Conservation (phyloP, 495 filamentous ascomycete species). For the Aspergillus bridgeri region DNA sequence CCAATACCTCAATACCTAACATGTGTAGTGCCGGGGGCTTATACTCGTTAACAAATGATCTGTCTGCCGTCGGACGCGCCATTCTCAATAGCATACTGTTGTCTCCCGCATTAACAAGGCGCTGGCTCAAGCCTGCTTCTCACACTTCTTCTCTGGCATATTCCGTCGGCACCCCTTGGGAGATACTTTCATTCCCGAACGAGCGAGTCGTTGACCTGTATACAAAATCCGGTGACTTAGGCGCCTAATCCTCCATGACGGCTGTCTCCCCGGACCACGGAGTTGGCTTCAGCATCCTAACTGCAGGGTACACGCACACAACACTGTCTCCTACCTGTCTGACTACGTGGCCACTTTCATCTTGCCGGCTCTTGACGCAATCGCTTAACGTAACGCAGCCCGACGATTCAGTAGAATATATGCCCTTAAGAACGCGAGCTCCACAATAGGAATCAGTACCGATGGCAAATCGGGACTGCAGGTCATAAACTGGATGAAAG, state of each 20-base stretch:
- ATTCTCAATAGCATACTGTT: conserved; percentile 49
- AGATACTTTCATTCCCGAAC: conserved; percentile 37
- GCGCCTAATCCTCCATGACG: conserved; percentile 28
- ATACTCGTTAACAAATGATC: conserved; percentile 29
- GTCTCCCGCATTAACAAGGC: conserved; percentile 32
- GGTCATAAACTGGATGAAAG: neutral
- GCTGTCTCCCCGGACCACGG: conserved; percentile 41
- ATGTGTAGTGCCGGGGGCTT: conserved; percentile 31
- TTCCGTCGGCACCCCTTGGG: conserved; percentile 45
- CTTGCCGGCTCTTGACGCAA: conserved; percentile 30
- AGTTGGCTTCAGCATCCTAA: conserved; percentile 37
- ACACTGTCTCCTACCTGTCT: neutral
- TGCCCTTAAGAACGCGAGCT: neutral
- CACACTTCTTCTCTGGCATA: conserved; percentile 45
- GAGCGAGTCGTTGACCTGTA: conserved; percentile 32
- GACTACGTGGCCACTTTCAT: conserved; percentile 28
- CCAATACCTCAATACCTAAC: conserved; percentile 25
- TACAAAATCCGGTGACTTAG: conserved; percentile 44
- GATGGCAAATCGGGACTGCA: neutral
- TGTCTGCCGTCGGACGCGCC: conserved; percentile 36
- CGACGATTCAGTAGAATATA: neutral
- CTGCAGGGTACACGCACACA: conserved; percentile 5
- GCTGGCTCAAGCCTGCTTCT: conserved; percentile 48
- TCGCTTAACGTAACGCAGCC: conserved; percentile 29
- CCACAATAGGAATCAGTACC: neutral